Evolutionary conservation across 2,329 filamentous ascomycete species (phyloP).

Genomic region (Pyricularia sp.): DNA sequence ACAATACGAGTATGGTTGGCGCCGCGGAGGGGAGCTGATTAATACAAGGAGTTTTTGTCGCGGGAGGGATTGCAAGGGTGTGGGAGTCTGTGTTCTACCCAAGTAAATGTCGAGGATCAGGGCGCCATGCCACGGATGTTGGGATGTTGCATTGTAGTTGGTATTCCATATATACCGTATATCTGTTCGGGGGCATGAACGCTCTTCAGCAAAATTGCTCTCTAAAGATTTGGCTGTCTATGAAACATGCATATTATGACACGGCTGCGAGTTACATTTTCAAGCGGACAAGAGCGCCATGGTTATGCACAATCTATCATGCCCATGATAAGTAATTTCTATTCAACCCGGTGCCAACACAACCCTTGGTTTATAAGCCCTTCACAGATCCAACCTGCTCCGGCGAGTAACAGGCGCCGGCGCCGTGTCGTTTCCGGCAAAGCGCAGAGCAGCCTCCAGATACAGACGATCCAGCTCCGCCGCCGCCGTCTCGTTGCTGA

Average conservation of each 20-base stretch:
- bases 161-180: no score
- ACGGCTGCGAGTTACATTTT: not conserved
- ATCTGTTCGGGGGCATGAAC: no score
- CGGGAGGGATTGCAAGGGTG: no score
- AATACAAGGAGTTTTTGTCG: not conserved
- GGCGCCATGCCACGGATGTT: no score
- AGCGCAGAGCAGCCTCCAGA: not conserved
- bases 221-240: not conserved
- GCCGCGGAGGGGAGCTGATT: not conserved
- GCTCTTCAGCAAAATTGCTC: not conserved
- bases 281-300: not conserved
- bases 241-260: not conserved
- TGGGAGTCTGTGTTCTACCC: no score
- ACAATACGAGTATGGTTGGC: not conserved
- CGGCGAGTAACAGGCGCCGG: not conserved
- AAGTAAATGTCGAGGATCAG: no score
- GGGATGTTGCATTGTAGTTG: no score
- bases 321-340: not conserved
- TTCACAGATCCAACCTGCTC: not conserved
- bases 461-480: conserved; percentile 3
- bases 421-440: not conserved
- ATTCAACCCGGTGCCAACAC: not conserved
- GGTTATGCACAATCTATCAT: not conserved
- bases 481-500: conserved; percentile 2
- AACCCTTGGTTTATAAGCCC: not conserved